Evolutionary conservation across 768 basidiomycete species (phyloP), one percentile per base, ranked within the genome.

Genomic region (Hydnomerulius pinastri): DNA sequence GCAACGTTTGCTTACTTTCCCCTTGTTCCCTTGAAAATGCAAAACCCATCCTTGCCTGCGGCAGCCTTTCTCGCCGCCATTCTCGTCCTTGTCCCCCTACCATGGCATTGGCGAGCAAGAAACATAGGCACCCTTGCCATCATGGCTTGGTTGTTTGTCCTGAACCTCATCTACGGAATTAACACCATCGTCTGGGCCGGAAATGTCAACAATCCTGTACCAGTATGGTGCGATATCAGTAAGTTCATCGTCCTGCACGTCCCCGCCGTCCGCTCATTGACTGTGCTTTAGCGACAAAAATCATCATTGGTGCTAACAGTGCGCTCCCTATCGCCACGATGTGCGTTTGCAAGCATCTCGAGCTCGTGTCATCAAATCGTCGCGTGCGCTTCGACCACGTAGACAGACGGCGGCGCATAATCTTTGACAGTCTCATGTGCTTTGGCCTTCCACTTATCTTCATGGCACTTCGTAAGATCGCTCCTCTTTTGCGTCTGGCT

Each of bases 141-240:
- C 21, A 66, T 77, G 4, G 52, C 67, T 0, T 82, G 81, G 81
- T 68, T 81, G 9, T 51, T 74, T 24, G 59, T 73, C 1, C 67
- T 65, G 41, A 80, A 77, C 53, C 32, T 84, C 17, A 69, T 80
- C 15, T 73, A 72, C 46, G 76, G 75, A 4, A 67, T 87, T 38
- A 80, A 89, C 59, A 63, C 79, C 2, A 53, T 85, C 9, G 58
- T 85, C 2, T 91, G 85, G 85, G 63, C 70, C 8, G 33, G 41
- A 23, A 48, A 40, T 25, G 45, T 50, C 23, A 10, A 37, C 7
- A 47, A 47, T 8, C 12, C 36, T 32, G 54, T 43, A 18, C 54
- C 54, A n/a, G 40, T 55, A n/a, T 55, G 54, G 54, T 55, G 54
- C 27, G 54, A 55, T 25, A 47, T 51, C 21, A 21, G 53, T 54